phyloP scores from a whole-genome alignment of 176 grass and related monocot species.

The maize (Zea mays) region Zm-B73-REFERENCE-NAM-5.0 NC_050102.1:180156501-180157000 shows the following conservation, averaged over 20 bases:
- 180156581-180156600: background rate
- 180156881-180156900: constrained; percentile 70
- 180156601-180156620: background rate
- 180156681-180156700: background rate
- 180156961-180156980: constrained; percentile 27
- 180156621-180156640: background rate
- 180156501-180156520: constrained; percentile 84
- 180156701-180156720: too few relatives aligned
- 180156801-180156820: background rate
- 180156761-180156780: background rate
- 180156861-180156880: background rate
- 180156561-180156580: background rate
- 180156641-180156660: background rate
- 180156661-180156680: background rate
- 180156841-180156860: background rate
- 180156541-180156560: background rate
- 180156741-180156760: background rate
- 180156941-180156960: constrained; percentile 92
- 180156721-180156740: background rate
- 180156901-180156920: constrained; percentile 89
- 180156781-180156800: background rate
- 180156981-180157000: background rate
- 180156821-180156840: constrained; percentile 4
- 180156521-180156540: constrained; percentile 78
- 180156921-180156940: constrained; percentile 87